Percentiles rank a stretch among this genome's conserved stretches.
phyloP scores from a whole-genome alignment of 2,329 filamentous ascomycete genomes.

The Orbilia quercus region DNA sequence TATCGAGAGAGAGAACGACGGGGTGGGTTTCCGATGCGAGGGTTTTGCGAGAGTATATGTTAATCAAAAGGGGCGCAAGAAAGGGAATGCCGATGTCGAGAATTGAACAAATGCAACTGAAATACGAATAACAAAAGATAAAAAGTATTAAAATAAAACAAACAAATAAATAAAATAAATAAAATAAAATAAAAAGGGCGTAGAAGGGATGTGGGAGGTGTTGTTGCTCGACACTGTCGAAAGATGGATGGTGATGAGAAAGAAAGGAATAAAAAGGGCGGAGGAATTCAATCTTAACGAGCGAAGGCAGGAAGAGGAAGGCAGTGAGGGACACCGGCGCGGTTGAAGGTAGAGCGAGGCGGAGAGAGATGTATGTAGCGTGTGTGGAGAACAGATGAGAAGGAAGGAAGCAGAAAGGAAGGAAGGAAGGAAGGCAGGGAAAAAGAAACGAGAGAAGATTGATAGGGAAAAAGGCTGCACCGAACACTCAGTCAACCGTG shows the following conservation, averaged over 20 bases:
- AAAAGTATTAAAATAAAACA: slow-evolving; percentile 8
- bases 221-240: slow-evolving; percentile 9
- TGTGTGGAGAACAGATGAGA: not conserved
- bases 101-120: slow-evolving; percentile 17
- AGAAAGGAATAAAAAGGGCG: slow-evolving; percentile 27
- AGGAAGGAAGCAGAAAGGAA: not conserved
- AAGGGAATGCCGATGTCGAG: slow-evolving; percentile 7
- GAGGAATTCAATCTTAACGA: slow-evolving; percentile 24
- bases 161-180: slow-evolving; percentile 6
- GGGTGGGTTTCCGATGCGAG: slow-evolving; percentile 4
- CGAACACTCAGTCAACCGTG: not conserved
- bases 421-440: not conserved
- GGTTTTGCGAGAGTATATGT: not conserved
- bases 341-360: not conserved
- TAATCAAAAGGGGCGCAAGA: slow-evolving; percentile 5
- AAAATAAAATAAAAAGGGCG: slow-evolving; percentile 1
- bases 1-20: slow-evolving; percentile 12
- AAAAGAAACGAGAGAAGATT: not conserved
- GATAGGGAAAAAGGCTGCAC: not conserved
- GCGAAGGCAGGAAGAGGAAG: not conserved
- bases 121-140: slow-evolving; percentile 15
- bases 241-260: slow-evolving; percentile 10
- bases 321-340: not conserved
- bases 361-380: slow-evolving; percentile 2
- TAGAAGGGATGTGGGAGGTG: too few species aligned